Percentiles rank a stretch among this genome's conserved stretches.
phyloP scores from a whole-genome alignment of 2,329 filamentous ascomycete species.

The Alternaria consortialis region DNA sequence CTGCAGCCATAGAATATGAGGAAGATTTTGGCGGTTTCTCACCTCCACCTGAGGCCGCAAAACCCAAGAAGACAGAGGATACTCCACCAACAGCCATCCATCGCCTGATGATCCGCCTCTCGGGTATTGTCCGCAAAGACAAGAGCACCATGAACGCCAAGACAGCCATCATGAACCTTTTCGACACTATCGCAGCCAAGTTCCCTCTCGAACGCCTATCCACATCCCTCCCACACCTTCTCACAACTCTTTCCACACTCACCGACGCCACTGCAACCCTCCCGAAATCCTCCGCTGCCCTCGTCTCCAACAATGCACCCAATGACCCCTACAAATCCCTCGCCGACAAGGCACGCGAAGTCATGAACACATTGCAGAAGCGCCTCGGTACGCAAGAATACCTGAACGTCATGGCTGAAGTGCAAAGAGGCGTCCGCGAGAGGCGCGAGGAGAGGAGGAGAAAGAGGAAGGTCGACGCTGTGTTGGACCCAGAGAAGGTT shows the following conservation, averaged over 20 bases:
- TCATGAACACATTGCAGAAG: constrained; percentile 84
- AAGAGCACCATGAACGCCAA: constrained; percentile 75
- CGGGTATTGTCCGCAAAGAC: constrained; percentile 76
- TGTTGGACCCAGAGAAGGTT: constrained; percentile 80
- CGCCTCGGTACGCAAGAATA: constrained; percentile 84
- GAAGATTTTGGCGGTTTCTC: constrained; percentile 44
- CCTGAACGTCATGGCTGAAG: constrained; percentile 74
- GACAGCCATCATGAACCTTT: constrained; percentile 75
- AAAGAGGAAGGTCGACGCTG: constrained; percentile 90
- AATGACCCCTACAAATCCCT: constrained; percentile 74
- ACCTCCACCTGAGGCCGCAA: constrained; percentile 24
- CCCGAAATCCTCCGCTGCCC: constrained; percentile 73
- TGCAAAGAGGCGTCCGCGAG: constrained; percentile 75
- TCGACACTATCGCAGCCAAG: constrained; percentile 73
- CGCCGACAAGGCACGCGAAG: constrained; percentile 74
- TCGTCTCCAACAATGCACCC: constrained; percentile 61
- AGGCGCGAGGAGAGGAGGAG: constrained; percentile 76
- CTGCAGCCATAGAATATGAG: constrained; percentile 46
- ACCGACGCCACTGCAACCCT: constrained; percentile 79
- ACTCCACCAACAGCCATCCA: constrained; percentile 64
- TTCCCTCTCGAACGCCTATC: constrained; percentile 66
- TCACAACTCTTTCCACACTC: constrained; percentile 79
- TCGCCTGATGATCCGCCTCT: constrained; percentile 81
- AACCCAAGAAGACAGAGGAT: constrained; percentile 31
- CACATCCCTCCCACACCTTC: constrained; percentile 70